These are phyloP conservation scores for Dactylellina haptotyla DNA, from an alignment of 2,329 filamentous ascomycete species.

Conservation along the genomic window DNA sequence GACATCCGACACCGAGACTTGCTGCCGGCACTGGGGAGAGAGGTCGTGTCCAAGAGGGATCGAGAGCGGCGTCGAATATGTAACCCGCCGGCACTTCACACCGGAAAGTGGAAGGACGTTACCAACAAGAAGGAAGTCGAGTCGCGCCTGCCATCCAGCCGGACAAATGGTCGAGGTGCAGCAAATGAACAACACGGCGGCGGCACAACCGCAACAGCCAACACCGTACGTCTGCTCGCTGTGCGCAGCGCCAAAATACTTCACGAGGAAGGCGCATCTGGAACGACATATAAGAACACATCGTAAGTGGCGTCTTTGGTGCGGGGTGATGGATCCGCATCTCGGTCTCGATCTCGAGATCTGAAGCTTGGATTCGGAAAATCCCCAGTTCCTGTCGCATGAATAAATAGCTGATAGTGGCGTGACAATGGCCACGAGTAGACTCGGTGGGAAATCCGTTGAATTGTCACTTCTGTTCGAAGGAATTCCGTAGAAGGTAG, in stretches of 20 bases:
- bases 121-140: background rate
- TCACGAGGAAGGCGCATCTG: slow-evolving; percentile 50
- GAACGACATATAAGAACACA: slow-evolving; percentile 48
- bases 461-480: slow-evolving; percentile 50
- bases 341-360: background rate
- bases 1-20: background rate
- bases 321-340: background rate
- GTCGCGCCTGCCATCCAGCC: background rate
- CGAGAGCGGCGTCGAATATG: slow-evolving; percentile 23
- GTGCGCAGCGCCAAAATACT: slow-evolving; percentile 41
- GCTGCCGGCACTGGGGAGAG: background rate
- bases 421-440: slow-evolving; percentile 29
- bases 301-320: slow-evolving; percentile 20
- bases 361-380: slow-evolving; percentile 20
- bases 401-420: slow-evolving; percentile 43
- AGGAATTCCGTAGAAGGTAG: slow-evolving; percentile 48
- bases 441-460: slow-evolving; percentile 46
- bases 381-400: slow-evolving; percentile 2
- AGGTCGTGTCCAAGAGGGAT: background rate
- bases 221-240: slow-evolving; percentile 40
- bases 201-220: slow-evolving; percentile 28
- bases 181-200: slow-evolving; percentile 25
- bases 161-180: background rate
- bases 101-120: slow-evolving; percentile 19
- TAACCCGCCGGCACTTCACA: slow-evolving; percentile 27